Percentiles rank a stretch among this genome's conserved stretches.
phyloP scores from a whole-genome alignment of 768 basidiomycete genomes.

The Pleurotus citrinopileatus region DNA sequence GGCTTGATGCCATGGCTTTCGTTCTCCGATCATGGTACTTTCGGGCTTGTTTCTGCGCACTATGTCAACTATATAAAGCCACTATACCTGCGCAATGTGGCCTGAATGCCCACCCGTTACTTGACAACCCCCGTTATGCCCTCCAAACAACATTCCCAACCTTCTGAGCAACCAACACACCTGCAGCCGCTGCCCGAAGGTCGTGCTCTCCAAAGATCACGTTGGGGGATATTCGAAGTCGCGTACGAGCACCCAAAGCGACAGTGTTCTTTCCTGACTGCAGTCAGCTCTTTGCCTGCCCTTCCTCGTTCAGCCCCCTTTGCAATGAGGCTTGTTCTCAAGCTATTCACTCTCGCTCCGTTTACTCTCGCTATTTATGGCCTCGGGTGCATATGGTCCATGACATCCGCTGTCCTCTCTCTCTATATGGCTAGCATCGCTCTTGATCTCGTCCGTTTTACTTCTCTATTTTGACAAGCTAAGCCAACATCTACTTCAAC shows the following conservation, averaged over 20 bases:
- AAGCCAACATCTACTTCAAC: conserved; percentile 12
- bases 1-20: conserved; percentile 6
- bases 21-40: conserved; percentile 8
- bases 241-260: conserved; percentile 22
- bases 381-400: conserved; percentile 25
- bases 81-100: neutral
- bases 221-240: conserved; percentile 33
- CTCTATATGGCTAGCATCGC: conserved; percentile 30
- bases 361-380: conserved; percentile 22
- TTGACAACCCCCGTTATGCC: neutral
- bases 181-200: neutral
- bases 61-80: conserved; percentile 1
- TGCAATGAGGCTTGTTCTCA: conserved; percentile 20
- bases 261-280: neutral
- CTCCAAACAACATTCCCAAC: neutral
- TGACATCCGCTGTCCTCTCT: conserved; percentile 29
- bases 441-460: conserved; percentile 27
- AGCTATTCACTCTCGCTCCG: conserved; percentile 22
- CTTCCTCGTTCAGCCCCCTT: conserved; percentile 9
- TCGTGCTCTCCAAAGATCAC: conserved; percentile 17
- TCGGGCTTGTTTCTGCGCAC: neutral
- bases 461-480: conserved; percentile 11
- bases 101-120: neutral
- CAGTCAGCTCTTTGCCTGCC: conserved; percentile 7
- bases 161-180: neutral